These are phyloP conservation scores for Phytophthora melonis DNA, from an alignment of 352 stramenopile genomes.

Conservation along the genomic window DNA sequence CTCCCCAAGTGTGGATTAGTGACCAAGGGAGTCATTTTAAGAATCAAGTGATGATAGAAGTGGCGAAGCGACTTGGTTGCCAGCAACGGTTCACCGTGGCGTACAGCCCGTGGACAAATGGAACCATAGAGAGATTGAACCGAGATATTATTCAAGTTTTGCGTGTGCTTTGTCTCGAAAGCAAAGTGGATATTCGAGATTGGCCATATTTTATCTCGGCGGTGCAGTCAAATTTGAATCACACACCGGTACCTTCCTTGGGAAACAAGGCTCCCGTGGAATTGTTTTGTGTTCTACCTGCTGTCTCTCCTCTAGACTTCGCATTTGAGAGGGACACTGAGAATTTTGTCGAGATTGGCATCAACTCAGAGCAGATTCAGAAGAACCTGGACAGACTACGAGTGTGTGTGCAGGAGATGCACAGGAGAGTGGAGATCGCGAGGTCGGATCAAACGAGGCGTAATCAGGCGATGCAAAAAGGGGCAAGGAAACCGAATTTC, in stretches of 20 bases:
- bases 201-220: conserved; percentile 30
- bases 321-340: too few relatives aligned
- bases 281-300: conserved; percentile 30
- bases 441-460: conserved; percentile 18
- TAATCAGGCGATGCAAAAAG: too few relatives aligned
- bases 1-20: conserved; percentile 35
- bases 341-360: too few relatives aligned
- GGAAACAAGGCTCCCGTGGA: too few relatives aligned
- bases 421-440: conserved; percentile 16
- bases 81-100: conserved; percentile 31
- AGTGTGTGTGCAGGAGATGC: conserved; percentile 18
- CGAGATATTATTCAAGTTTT: conserved; percentile 39
- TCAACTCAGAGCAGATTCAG: too few relatives aligned
- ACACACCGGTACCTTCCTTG: conserved; percentile 37
- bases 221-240: conserved; percentile 40
- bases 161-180: conserved; percentile 4
- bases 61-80: conserved; percentile 10
- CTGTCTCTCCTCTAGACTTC: background rate
- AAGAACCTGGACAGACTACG: too few relatives aligned
- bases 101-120: conserved; percentile 47
- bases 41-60: conserved; percentile 33
- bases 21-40: conserved; percentile 49
- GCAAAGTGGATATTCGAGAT: conserved; percentile 21
- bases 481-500: too few relatives aligned
- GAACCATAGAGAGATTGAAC: conserved; percentile 40